A percentile compares a stretch with the other conserved stretches of the same genome.
Evolutionary conservation across 2,329 filamentous ascomycete genomes (phyloP).

Genomic region (Trichoderma simmonsii): DNA sequence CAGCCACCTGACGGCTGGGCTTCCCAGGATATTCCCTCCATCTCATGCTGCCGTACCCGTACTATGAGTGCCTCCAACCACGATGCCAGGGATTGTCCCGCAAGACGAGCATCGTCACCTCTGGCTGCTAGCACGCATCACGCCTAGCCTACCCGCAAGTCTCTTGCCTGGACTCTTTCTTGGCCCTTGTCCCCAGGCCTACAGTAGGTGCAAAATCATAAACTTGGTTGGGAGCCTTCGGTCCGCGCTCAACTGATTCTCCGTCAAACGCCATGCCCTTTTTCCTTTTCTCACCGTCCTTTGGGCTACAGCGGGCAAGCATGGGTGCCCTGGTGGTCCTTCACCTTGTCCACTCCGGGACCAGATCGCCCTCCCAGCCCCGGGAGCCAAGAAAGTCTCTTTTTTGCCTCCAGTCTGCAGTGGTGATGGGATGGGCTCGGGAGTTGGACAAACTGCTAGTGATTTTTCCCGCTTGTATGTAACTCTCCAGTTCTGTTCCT

Average conservation of each 20-base stretch:
- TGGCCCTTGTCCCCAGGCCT: not conserved
- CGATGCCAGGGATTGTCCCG: not conserved
- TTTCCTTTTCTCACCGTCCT: conserved; percentile 12
- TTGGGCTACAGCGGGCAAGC: not conserved
- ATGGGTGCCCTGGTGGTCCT: not conserved
- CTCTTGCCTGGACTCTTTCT: not conserved
- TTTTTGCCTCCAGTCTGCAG: not conserved
- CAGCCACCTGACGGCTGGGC: not conserved
- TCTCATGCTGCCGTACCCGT: not conserved
- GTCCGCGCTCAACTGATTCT: not conserved
- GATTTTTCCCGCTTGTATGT: not conserved
- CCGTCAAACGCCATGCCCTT: not conserved
- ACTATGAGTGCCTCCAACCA: not conserved
- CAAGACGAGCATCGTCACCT: not conserved
- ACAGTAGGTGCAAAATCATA: not conserved
- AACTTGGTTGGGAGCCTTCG: not conserved
- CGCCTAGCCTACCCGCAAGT: not conserved
- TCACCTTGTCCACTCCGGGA: conserved; percentile 12
- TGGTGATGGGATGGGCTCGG: not conserved
- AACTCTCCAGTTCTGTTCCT: conserved; percentile 5
- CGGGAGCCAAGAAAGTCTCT: not conserved
- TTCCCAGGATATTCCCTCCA: not conserved
- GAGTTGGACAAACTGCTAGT: not conserved
- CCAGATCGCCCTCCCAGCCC: conserved; percentile 1
- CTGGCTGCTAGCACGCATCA: not conserved